Percentiles rank a stretch among this genome's conserved stretches.
These are phyloP conservation scores for Neohortaea acidophila DNA, from an alignment of 495 filamentous ascomycete genomes.

Conservation along the genomic window DNA sequence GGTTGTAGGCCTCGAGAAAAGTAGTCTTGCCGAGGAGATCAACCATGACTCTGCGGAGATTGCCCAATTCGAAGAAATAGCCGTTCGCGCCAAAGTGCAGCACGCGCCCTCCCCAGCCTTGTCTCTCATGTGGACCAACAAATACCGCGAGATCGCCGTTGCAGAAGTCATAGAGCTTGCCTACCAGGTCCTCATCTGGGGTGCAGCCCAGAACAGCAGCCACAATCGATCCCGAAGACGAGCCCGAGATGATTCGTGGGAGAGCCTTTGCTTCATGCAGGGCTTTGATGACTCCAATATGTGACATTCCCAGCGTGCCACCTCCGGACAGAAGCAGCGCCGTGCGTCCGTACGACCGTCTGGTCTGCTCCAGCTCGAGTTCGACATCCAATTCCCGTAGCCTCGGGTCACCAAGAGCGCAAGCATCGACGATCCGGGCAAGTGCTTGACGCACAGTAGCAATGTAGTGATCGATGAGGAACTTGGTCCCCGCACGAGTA, in stretches of 20 bases:
- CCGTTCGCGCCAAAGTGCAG: constrained; percentile 66
- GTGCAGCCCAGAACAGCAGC: constrained; percentile 62
- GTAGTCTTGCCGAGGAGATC: constrained; percentile 71
- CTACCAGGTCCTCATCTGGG: constrained; percentile 71
- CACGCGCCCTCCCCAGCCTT: constrained; percentile 24
- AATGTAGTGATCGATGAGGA: not conserved
- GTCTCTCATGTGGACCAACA: constrained; percentile 51
- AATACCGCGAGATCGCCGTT: constrained; percentile 78
- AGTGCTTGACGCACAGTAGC: not conserved
- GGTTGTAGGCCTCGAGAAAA: constrained; percentile 90
- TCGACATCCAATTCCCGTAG: not conserved
- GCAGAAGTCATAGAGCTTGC: constrained; percentile 54
- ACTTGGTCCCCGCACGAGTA: not conserved
- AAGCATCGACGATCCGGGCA: not conserved
- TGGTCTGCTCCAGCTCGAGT: constrained; percentile 45
- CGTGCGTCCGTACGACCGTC: constrained; percentile 79
- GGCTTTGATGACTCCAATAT: constrained; percentile 84
- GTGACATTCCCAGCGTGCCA: constrained; percentile 89
- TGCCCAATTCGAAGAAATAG: constrained; percentile 64
- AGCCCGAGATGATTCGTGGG: constrained; percentile 83
- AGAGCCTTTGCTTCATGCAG: constrained; percentile 61
- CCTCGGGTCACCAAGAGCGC: not conserved
- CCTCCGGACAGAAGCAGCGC: constrained; percentile 79
- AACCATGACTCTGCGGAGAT: constrained; percentile 68
- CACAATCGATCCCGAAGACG: constrained; percentile 89